Evolutionary conservation across 2,329 filamentous ascomycete genomes (phyloP).

Genomic region (Botrytis fabae): DNA sequence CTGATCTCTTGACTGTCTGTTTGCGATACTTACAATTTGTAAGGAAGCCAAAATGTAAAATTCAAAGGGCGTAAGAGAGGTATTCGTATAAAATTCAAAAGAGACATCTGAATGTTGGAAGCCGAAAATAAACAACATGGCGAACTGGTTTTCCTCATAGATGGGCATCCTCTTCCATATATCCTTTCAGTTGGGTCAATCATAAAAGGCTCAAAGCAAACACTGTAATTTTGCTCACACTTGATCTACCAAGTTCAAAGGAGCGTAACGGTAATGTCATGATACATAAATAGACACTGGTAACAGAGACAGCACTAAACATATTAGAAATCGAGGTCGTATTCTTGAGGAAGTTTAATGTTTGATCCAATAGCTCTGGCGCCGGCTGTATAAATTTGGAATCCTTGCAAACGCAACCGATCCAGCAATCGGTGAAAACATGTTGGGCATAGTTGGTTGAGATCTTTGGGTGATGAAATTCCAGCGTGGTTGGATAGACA

Average conservation of each 20-base stretch:
- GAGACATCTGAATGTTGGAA: too few species aligned
- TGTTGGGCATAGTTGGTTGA: neutral
- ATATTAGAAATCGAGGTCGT: accelerated
- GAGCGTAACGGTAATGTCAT: neutral
- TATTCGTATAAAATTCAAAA: neutral
- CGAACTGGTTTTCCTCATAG: too few species aligned
- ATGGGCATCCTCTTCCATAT: neutral
- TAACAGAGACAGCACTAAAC: neutral
- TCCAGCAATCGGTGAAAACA: accelerated
- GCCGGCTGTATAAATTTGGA: neutral
- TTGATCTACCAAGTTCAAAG: neutral
- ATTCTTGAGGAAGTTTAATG: neutral
- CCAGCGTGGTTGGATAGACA: accelerated
- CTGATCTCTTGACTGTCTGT: too few species aligned
- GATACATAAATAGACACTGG: neutral
- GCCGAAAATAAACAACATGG: too few species aligned
- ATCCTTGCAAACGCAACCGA: accelerated
- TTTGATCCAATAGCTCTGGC: neutral
- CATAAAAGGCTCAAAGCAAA: too few species aligned
- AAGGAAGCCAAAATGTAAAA: neutral
- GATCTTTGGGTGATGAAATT: neutral
- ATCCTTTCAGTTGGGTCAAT: too few species aligned
- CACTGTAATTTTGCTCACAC: too few species aligned
- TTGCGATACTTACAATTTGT: too few species aligned
- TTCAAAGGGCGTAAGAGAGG: neutral